These are phyloP conservation scores for Geranium incanum DNA, from an alignment of 441 rosid species.

Conservation along the genomic window DNA sequence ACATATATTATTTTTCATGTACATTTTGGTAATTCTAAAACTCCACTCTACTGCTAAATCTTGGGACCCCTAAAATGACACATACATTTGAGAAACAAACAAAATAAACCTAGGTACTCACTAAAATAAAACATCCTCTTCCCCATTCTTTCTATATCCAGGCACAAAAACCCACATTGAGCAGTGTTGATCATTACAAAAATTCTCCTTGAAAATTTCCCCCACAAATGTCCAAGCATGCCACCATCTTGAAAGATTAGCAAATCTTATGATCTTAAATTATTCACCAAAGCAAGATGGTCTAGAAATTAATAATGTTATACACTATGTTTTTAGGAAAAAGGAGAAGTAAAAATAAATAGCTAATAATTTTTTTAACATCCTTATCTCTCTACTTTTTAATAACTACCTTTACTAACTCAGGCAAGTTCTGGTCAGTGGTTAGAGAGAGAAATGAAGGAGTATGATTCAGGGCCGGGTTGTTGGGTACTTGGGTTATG, in stretches of 20 bases:
- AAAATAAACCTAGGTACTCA: neutral
- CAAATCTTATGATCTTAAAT: too few relatives aligned
- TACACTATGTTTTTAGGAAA: too few relatives aligned
- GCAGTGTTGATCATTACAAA: conserved; percentile 13
- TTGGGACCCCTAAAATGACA: conserved; percentile 21
- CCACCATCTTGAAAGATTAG: neutral
- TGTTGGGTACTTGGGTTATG: neutral
- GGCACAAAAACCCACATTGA: conserved; percentile 25
- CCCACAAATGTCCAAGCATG: conserved; percentile 15
- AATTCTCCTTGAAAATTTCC: conserved; percentile 1
- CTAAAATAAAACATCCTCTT: neutral
- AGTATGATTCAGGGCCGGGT: conserved; percentile 14
- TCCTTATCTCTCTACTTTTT: too few relatives aligned
- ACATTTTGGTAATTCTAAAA: conserved; percentile 6
- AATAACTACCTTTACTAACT: conserved; percentile 25
- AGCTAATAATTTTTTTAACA: too few relatives aligned
- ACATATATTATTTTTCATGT: neutral
- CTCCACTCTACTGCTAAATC: conserved; percentile 2
- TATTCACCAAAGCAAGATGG: too few relatives aligned
- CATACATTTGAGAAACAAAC: conserved; percentile 21
- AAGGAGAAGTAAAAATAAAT: too few relatives aligned
- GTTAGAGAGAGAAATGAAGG: neutral
- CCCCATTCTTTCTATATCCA: conserved; percentile 7
- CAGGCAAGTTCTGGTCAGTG: neutral
- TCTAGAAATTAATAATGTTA: too few relatives aligned